Evolutionary conservation across 345 rosid genomes (phyloP).

Genomic region (Salix brachista): DNA sequence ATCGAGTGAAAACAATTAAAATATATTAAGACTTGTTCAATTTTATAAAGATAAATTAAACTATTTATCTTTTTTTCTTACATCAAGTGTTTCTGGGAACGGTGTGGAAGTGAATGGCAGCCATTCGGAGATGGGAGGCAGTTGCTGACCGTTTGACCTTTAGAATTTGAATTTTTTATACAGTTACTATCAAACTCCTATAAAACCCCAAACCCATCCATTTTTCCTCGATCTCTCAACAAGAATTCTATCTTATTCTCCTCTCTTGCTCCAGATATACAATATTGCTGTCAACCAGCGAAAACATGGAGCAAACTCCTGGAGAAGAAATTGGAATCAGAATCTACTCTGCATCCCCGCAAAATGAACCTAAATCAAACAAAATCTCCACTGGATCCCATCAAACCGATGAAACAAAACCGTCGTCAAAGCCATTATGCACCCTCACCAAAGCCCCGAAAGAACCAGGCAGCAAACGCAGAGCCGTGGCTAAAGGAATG

Average conservation of each 20-base stretch:
- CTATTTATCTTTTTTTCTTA: background rate
- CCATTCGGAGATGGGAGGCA: background rate
- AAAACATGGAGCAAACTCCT: slow-evolving; percentile 48
- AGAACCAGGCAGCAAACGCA: slow-evolving; percentile 38
- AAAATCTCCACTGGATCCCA: background rate
- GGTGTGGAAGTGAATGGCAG: background rate
- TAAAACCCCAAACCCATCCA: background rate
- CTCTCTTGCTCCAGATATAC: no score
- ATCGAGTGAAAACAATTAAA: no score
- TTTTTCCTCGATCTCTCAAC: background rate
- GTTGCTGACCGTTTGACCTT: background rate
- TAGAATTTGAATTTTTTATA: background rate
- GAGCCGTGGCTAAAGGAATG: slow-evolving; percentile 63
- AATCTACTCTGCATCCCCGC: slow-evolving; percentile 52
- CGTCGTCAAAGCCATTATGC: background rate
- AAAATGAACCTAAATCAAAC: slow-evolving; percentile 7
- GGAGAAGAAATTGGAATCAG: slow-evolving; percentile 50
- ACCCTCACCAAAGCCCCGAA: slow-evolving; percentile 9
- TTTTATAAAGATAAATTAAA: no score
- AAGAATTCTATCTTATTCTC: background rate
- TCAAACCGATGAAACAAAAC: background rate
- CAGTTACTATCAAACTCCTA: background rate
- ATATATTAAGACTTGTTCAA: no score
- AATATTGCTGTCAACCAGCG: background rate
- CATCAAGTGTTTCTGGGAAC: background rate